Base-by-base conservation (phyloP, 345 rosid genomes). In the Nephelium lappaceum region DNA sequence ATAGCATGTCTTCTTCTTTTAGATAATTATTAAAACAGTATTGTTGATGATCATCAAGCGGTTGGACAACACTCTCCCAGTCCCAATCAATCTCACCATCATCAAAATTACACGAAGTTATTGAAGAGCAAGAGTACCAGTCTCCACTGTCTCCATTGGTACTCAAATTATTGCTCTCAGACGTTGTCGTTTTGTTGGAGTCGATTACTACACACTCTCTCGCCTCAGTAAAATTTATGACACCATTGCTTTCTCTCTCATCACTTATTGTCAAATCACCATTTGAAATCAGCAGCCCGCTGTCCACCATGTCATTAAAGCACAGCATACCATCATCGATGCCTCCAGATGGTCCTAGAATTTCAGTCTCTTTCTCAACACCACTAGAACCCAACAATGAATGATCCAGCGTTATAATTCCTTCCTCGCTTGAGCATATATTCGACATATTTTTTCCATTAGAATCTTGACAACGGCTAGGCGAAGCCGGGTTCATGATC, bases 41-140 rank as follows among this genome's bases (percentile, higher is more conserved):
- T 9, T 19, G 64, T 11, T 72, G 36, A 12, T 18, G 61, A 11
- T 80, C 84, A 11, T 70, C 25, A 60, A 21, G 70, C 21, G 77
- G 75, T 43, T 21, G 72, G 58, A 79, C 67, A 11, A 81, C 70
- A 71, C 72, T 71, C 11, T 80, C 88, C 87, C 86, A 83, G 18
- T 72, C 79, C 86, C 88, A 85, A 63, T 80, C 83, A 16, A 75
- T 38, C 31, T 42, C 73, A 67, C 61, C n/a, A 25, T 74, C 77
- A 15, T 83, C 75, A 36, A 85, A 74, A 70, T 60, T 60, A 8
- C 78, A 72, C 0, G 86, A 77, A 8, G 77, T 67, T 49, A 69
- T 73, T 16, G 85, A 68, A 39, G 84, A 77, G 57, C 72, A 62
- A 14, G 77, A 63, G 16, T 63, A 19, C 73, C 61, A 76, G 5